Evolutionary conservation across 371 early-diverging fungal genomes (phyloP).

Genomic region (Funneliformis caledonium): DNA sequence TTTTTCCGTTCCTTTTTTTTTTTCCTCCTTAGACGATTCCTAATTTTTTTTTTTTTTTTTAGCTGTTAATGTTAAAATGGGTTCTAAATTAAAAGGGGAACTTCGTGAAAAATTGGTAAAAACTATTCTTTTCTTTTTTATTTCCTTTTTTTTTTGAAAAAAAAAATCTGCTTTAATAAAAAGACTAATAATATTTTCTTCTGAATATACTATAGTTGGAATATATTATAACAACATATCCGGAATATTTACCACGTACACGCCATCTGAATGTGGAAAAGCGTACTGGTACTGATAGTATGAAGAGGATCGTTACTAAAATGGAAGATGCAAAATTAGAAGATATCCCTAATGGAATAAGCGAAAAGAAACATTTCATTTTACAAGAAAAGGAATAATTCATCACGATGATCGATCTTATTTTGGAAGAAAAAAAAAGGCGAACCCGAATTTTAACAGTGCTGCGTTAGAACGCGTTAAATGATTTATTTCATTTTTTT

Average conservation of each 20-base stretch:
- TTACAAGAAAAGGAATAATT: not conserved
- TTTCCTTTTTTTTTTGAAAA: not conserved
- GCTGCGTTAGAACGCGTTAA: too few species aligned
- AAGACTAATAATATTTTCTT: not conserved
- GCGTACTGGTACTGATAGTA: constrained; percentile 22
- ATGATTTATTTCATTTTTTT: too few species aligned
- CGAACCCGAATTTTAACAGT: too few species aligned
- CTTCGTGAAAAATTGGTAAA: constrained; percentile 36
- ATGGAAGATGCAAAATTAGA: constrained; percentile 31
- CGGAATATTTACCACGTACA: constrained; percentile 16
- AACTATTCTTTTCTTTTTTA: not conserved
- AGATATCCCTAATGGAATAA: not conserved
- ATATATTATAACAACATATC: constrained; percentile 24
- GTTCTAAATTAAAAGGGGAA: not conserved
- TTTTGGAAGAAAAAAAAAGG: too few species aligned
- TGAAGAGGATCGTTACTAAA: constrained; percentile 22
- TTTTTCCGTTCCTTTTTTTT: not conserved
- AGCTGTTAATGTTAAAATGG: not conserved
- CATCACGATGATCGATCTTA: too few species aligned
- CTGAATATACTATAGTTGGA: constrained; percentile 10
- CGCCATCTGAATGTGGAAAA: not conserved
- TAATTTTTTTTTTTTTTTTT: not conserved
- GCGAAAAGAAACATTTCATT: not conserved
- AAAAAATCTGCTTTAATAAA: not conserved
- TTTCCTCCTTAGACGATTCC: not conserved